Evolutionary conservation across 768 basidiomycete genomes (phyloP), one percentile per base, ranked within the genome.

Genomic region (Favolaschia claudopus): DNA sequence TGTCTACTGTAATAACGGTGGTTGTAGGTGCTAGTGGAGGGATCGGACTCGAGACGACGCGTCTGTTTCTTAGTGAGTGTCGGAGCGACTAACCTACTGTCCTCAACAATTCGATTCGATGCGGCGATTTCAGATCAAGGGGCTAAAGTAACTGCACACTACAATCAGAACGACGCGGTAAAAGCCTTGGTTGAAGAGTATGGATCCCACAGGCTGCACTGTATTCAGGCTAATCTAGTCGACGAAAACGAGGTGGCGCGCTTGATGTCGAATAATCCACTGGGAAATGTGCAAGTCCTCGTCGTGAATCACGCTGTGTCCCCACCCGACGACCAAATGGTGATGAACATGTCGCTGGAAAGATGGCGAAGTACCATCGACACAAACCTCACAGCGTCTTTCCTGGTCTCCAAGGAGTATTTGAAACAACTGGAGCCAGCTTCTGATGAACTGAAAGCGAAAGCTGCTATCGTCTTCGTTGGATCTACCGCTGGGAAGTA

Each of bases 1-100:
- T 32, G 22, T 28, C 34, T 28, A 17, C 36, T 13, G 33, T 25
- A 25, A 33, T 27, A 36, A 43, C n/a, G 20, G 13, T 25, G n/a
- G n/a, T n/a, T n/a, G 47, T 10, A 86, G 90, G 90, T 48, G 89
- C 89, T 5, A 89, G 85, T 62, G 89, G 89, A 7, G 89, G 88
- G 0, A 91, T 92, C 32, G 90, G 90, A 7, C 75, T 89, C 0
- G 85, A 83, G 63, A 88, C 85, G 6, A 76, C 78, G 14, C 76
- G 76, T 8, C 67, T 81, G 0, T 91, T 85, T 68, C 77, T 86
- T 33, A 79, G 88, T 85, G 57, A 69, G 76, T 74, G n/a, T n/a
- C n/a, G n/a, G n/a, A n/a, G n/a, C n/a, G n/a, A n/a, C 29, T 32
- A 22, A 39, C 48, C 45, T 45, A 29, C 45, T 33, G 47, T 28